Conservation (phyloP, 2,329 filamentous ascomycete species). For the Stemphylium beticola region DNA sequence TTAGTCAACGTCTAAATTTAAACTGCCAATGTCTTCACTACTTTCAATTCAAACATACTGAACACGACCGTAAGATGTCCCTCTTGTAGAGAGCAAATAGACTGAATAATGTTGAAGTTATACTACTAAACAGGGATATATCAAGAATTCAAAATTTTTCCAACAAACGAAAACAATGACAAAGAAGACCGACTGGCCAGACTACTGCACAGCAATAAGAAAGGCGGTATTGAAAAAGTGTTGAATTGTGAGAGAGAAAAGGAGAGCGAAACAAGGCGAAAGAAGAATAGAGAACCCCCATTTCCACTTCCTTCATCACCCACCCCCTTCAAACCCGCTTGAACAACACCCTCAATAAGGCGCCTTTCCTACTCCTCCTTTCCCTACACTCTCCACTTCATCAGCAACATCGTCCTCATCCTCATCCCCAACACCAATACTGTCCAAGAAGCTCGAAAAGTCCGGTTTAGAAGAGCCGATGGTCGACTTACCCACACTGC, state of each 20-base stretch:
- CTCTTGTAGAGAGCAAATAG: no score
- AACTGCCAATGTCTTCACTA: no score
- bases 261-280: background rate
- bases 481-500: conserved; percentile 10
- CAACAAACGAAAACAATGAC: no score
- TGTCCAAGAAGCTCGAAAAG: conserved; percentile 43
- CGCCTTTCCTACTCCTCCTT: conserved; percentile 23
- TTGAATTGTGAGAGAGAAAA: background rate
- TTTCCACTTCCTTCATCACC: background rate
- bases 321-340: background rate
- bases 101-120: no score
- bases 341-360: conserved; percentile 30
- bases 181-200: no score
- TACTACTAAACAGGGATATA: no score
- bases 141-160: no score
- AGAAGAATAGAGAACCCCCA: background rate
- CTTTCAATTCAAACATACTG: no score
- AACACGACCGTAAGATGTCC: no score
- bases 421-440: conserved; percentile 39
- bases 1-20: no score
- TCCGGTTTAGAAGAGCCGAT: conserved; percentile 28
- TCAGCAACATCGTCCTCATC: conserved; percentile 9
- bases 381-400: conserved; percentile 21
- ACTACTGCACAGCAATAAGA: no score
- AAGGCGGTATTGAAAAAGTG: no score